Evolutionary conservation across 768 basidiomycete genomes (phyloP).

Genomic region (Trametes villosa): DNA sequence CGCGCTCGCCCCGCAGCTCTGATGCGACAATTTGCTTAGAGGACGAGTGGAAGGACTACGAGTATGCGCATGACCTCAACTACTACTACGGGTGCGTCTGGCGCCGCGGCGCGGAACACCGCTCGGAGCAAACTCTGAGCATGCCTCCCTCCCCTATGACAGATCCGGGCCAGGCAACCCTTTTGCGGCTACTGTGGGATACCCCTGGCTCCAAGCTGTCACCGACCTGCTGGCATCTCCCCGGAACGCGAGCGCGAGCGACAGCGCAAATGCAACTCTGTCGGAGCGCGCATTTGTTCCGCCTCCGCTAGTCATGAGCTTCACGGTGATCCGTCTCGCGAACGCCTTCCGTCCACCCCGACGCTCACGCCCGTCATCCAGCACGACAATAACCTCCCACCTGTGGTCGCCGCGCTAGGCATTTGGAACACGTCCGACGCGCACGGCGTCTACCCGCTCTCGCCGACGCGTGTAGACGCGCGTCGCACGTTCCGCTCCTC

Average conservation of each 20-base stretch:
- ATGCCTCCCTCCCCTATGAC: background rate
- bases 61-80: constrained; percentile 50
- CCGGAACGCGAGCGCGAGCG: background rate
- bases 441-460: constrained; percentile 42
- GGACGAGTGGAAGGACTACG: constrained; percentile 48
- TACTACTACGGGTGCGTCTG: constrained; percentile 49
- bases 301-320: constrained; percentile 47
- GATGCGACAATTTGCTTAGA: constrained; percentile 26
- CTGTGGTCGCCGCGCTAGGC: constrained; percentile 46
- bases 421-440: constrained; percentile 44
- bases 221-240: constrained; percentile 42
- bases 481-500: constrained; percentile 44
- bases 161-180: constrained; percentile 52
- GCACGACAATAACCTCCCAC: constrained; percentile 52
- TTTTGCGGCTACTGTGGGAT: constrained; percentile 43
- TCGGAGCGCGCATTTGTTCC: constrained; percentile 38
- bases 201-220: constrained; percentile 46
- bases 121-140: background rate
- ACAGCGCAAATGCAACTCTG: constrained; percentile 30
- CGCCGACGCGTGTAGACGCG: constrained; percentile 35
- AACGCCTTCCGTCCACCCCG: background rate
- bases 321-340: constrained; percentile 38
- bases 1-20: background rate
- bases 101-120: background rate
- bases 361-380: constrained; percentile 14